phyloP scores from a whole-genome alignment of 495 filamentous ascomycete species.

The Platismatia glauca region DNA sequence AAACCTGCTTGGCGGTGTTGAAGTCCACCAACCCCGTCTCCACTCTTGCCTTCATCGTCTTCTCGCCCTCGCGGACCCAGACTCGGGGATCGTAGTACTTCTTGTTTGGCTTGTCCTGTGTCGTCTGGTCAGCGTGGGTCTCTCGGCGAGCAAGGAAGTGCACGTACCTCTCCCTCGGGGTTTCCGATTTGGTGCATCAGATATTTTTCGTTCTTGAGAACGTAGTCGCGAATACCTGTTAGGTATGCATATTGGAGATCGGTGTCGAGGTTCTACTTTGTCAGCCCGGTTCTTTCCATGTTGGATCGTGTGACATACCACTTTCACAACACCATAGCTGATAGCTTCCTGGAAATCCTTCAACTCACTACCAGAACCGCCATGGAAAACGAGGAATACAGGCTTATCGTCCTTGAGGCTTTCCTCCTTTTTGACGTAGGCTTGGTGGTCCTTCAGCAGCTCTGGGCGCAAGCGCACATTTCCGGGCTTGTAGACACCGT shows the following conservation, averaged over 20 bases:
- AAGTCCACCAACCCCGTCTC: conserved; percentile 79
- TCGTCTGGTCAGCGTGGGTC: background rate
- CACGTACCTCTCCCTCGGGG: conserved; percentile 61
- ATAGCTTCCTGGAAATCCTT: conserved; percentile 83
- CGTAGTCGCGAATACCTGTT: conserved; percentile 82
- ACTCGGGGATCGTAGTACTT: conserved; percentile 83
- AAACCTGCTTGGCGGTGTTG: conserved; percentile 79
- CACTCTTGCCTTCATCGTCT: conserved; percentile 84
- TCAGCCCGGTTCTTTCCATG: background rate
- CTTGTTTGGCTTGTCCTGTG: conserved; percentile 90
- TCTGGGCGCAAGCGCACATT: conserved; percentile 95
- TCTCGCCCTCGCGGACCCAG: conserved; percentile 89
- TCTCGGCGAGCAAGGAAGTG: background rate
- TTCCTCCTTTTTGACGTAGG: conserved; percentile 70
- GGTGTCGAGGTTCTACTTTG: conserved; percentile 59
- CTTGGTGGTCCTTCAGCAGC: conserved; percentile 89
- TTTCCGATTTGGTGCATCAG: conserved; percentile 78
- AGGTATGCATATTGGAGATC: conserved; percentile 69
- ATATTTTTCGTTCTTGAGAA: conserved; percentile 93
- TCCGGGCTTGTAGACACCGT: conserved; percentile 98
- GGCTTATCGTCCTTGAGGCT: conserved; percentile 67
- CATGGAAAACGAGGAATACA: conserved; percentile 98
- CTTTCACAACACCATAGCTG: conserved; percentile 91
- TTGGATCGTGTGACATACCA: conserved; percentile 31
- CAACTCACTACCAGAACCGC: conserved; percentile 84